Conservation (phyloP, 2,329 filamentous ascomycete genomes). For the Orbilia blumenaviensis region DNA sequence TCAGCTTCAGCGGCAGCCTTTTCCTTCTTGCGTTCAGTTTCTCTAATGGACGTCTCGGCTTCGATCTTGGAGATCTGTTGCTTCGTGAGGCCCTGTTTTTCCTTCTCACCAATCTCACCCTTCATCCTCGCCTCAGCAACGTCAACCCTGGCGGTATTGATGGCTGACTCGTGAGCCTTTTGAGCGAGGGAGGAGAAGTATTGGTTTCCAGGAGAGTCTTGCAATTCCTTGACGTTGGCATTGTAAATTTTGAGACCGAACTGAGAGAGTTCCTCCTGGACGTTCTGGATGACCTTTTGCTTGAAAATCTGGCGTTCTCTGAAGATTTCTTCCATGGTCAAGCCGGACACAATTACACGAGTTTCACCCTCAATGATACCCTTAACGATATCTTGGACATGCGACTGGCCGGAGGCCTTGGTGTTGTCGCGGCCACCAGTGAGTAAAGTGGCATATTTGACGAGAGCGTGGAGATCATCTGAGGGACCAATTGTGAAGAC, state of each 20-base stretch:
- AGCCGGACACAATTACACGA: constrained; percentile 80
- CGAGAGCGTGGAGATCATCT: constrained; percentile 67
- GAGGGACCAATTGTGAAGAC: constrained; percentile 65
- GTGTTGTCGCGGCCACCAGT: constrained; percentile 66
- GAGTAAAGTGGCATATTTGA: constrained; percentile 83
- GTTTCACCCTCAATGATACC: constrained; percentile 91
- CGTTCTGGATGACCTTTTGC: constrained; percentile 76
- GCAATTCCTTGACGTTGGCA: constrained; percentile 84
- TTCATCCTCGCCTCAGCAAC: constrained; percentile 72
- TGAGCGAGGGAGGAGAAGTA: constrained; percentile 84
- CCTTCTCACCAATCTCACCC: constrained; percentile 78
- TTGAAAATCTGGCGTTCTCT: constrained; percentile 80
- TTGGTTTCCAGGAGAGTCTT: constrained; percentile 80
- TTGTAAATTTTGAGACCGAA: constrained; percentile 81
- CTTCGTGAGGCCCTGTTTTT: constrained; percentile 81
- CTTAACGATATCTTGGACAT: constrained; percentile 85
- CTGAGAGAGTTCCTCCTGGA: constrained; percentile 80
- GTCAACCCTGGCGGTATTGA: constrained; percentile 64
- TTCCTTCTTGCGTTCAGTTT: constrained; percentile 84
- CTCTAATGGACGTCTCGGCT: constrained; percentile 82
- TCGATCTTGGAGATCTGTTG: constrained; percentile 89
- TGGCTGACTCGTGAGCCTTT: constrained; percentile 64
- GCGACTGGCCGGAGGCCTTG: constrained; percentile 66
- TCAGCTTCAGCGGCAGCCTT: constrained; percentile 80
- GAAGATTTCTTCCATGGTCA: constrained; percentile 95